Evolutionary conservation across 2,329 filamentous ascomycete genomes (phyloP).

Genomic region (Stagonosporopsis tanaceti): DNA sequence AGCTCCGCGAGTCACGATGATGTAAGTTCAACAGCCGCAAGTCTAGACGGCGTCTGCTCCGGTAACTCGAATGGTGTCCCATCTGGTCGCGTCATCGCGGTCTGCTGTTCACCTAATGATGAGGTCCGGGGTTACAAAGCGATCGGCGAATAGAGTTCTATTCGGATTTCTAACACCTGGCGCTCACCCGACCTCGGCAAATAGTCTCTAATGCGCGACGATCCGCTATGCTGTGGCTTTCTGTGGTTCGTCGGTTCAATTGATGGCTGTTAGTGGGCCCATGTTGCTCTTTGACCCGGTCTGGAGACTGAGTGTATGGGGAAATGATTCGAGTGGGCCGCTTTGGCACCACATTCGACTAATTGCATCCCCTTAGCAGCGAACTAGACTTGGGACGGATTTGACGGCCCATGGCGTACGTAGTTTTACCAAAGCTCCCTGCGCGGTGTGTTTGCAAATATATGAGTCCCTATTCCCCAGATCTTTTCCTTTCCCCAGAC

Average conservation of each 20-base stretch:
- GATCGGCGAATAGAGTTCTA: constrained; percentile 31
- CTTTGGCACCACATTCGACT: constrained; percentile 40
- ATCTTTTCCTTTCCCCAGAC: constrained; percentile 37
- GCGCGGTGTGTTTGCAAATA: constrained; percentile 39
- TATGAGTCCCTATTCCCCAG: constrained; percentile 45
- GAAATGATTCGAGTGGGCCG: constrained; percentile 40
- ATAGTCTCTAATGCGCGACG: constrained; percentile 30
- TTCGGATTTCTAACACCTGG: constrained; percentile 32
- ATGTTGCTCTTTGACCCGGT: constrained; percentile 45
- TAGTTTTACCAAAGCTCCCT: constrained; percentile 38
- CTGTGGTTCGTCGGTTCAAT: constrained; percentile 36
- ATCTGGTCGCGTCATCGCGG: constrained; percentile 30
- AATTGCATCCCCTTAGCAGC: constrained; percentile 37
- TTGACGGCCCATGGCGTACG: constrained; percentile 43
- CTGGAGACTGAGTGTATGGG: constrained; percentile 39
- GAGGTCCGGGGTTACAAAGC: constrained; percentile 13
- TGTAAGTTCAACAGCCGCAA: constrained; percentile 28
- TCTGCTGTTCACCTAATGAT: constrained; percentile 26
- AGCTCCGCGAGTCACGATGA: constrained; percentile 24
- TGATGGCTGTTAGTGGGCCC: constrained; percentile 33
- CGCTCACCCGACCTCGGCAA: constrained; percentile 41
- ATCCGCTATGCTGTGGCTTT: constrained; percentile 39
- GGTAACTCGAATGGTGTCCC: constrained; percentile 15
- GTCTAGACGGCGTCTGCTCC: constrained; percentile 22
- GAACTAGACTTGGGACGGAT: constrained; percentile 32